These are phyloP conservation scores for Xylaria sp. DNA, from an alignment of 2,329 filamentous ascomycete species.

Conservation along the genomic window DNA sequence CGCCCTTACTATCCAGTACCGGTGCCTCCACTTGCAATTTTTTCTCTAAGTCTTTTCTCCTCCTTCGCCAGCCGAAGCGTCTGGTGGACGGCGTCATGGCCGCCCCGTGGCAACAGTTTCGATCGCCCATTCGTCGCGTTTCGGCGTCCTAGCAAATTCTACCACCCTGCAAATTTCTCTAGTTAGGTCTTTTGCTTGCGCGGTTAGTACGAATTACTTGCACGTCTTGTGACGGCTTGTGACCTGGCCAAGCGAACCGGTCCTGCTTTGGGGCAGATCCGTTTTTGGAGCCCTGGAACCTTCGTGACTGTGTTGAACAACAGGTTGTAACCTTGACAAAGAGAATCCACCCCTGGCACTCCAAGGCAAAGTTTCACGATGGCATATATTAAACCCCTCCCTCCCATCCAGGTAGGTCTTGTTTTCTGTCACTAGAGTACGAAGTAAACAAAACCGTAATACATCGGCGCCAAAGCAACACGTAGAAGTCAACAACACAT, in stretches of 20 bases:
- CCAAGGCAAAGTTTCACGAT: constrained; percentile 37
- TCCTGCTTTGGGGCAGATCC: constrained; percentile 37
- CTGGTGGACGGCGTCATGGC: constrained; percentile 39
- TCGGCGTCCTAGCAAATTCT: constrained; percentile 36
- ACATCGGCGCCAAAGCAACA: constrained; percentile 8
- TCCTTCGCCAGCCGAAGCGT: constrained; percentile 22
- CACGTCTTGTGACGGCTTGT: constrained; percentile 38
- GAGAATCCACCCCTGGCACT: constrained; percentile 38
- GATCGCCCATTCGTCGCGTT: constrained; percentile 31
- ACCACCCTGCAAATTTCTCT: constrained; percentile 38
- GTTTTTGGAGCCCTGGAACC: constrained; percentile 34
- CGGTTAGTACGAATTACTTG: constrained; percentile 28
- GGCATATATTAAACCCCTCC: constrained; percentile 43
- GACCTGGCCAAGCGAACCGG: constrained; percentile 27
- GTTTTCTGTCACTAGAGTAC: constrained; percentile 2
- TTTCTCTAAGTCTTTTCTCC: constrained; percentile 20
- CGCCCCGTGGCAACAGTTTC: constrained; percentile 21
- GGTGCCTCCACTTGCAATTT: constrained; percentile 19
- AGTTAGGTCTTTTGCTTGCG: constrained; percentile 20
- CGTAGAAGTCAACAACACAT: constrained; percentile 8
- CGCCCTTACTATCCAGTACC: constrained; percentile 34
- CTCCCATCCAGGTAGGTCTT: constrained; percentile 22
- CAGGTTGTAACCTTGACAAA: constrained; percentile 47
- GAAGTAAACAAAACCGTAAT: constrained; percentile 2
- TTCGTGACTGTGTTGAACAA: constrained; percentile 40